phyloP scores from a whole-genome alignment of 2,329 filamentous ascomycete species.

The Diaporthe ampelina region DNA sequence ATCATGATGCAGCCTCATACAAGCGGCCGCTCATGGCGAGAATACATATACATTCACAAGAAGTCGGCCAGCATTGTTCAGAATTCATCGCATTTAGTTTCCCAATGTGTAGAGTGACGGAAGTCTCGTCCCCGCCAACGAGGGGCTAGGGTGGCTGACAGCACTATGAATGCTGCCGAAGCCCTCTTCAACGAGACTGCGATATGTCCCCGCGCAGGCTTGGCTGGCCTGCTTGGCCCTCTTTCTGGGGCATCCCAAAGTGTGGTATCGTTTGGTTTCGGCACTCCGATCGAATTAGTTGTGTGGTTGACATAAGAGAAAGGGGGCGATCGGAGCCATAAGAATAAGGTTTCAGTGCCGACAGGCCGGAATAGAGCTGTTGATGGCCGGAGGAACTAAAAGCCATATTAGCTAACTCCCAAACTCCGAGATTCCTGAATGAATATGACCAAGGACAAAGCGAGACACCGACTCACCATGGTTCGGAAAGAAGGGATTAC shows the following conservation, averaged over 20 bases:
- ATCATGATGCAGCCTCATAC: too few relatives aligned
- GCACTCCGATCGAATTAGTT: constrained; percentile 5
- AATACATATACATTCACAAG: not conserved
- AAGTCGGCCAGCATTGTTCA: not conserved
- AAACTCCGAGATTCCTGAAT: not conserved
- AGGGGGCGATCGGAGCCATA: constrained; percentile 12
- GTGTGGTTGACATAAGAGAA: not conserved
- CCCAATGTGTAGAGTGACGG: not conserved
- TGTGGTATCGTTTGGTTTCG: not conserved
- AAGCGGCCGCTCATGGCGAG: too few relatives aligned
- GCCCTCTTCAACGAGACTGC: not conserved
- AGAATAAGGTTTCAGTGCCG: not conserved
- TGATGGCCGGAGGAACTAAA: too few relatives aligned
- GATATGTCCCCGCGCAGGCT: not conserved
- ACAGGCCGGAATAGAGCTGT: not conserved
- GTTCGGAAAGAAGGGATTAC: not conserved
- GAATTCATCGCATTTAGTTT: constrained; percentile 7
- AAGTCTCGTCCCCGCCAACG: not conserved
- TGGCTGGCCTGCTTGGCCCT: not conserved
- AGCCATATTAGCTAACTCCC: not conserved
- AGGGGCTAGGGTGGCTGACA: not conserved
- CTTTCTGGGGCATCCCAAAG: not conserved
- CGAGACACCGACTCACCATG: not conserved
- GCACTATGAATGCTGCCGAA: constrained; percentile 1
- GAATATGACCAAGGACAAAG: not conserved